A percentile compares a stretch with the other conserved stretches of the same genome.
These are phyloP conservation scores for Berberis vulgaris DNA, from an alignment of 164 flowering plant genomes.

Conservation along the genomic window DNA sequence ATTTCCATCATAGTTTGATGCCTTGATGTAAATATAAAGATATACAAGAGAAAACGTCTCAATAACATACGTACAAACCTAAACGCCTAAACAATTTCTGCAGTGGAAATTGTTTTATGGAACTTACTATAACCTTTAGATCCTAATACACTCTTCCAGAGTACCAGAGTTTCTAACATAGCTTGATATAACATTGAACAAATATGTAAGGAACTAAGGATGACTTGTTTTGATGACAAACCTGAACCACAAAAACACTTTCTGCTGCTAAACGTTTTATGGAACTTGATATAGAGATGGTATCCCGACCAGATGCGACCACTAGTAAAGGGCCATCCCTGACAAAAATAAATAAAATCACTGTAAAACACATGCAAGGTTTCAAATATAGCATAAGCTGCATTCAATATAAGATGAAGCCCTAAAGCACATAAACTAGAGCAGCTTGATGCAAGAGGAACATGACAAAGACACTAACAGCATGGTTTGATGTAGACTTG, in stretches of 20 bases:
- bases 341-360: conserved; percentile 11
- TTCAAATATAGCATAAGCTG: not conserved
- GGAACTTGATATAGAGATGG: conserved; percentile 76
- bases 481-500: not conserved
- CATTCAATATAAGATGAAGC: not conserved
- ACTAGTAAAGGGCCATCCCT: conserved; percentile 93
- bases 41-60: no score
- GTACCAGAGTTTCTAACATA: no score
- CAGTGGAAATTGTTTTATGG: no score
- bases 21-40: no score
- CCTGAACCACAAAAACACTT: conserved; percentile 93
- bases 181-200: not conserved
- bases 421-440: not conserved
- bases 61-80: no score
- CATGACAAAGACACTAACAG: not conserved
- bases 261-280: conserved; percentile 65
- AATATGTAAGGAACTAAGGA: not conserved
- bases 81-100: no score
- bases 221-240: conserved; percentile 11
- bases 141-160: no score
- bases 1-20: no score
- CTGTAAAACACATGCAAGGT: not conserved
- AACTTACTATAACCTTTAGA: no score
- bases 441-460: not conserved
- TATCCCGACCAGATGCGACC: conserved; percentile 93